A percentile compares a stretch with the other conserved stretches of the same genome.
Evolutionary conservation across 768 basidiomycete species (phyloP).

Genomic region (Astraeus odoratus): DNA sequence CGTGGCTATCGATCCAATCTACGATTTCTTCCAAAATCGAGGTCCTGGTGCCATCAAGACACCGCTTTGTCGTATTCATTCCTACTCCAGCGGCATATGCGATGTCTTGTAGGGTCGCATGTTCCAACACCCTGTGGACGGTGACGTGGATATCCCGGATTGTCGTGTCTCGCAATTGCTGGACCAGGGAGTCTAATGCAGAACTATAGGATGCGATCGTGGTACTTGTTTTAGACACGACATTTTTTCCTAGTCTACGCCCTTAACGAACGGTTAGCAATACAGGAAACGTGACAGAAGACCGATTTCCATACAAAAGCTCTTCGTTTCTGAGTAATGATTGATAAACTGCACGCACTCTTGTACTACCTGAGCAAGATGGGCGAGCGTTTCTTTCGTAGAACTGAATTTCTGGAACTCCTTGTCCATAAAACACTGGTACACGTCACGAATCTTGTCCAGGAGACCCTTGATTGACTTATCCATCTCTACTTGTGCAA

Average conservation of each 20-base stretch:
- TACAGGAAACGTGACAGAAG: neutral
- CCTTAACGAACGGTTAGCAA: neutral
- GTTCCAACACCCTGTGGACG: neutral
- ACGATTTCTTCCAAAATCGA: slow-evolving; percentile 9
- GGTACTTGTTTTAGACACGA: neutral
- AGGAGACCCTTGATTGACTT: neutral
- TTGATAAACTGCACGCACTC: neutral
- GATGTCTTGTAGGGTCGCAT: neutral
- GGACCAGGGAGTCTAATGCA: neutral
- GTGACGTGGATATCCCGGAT: neutral
- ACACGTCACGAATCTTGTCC: neutral
- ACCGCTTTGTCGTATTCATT: slow-evolving; percentile 2
- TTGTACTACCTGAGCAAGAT: neutral
- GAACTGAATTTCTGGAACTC: neutral
- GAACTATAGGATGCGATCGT: neutral
- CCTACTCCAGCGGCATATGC: neutral
- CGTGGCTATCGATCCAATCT: slow-evolving; percentile 5
- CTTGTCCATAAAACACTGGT: neutral
- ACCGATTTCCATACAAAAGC: neutral
- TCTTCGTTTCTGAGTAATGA: neutral
- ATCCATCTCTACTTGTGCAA: neutral
- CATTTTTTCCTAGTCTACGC: neutral
- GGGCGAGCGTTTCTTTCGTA: neutral
- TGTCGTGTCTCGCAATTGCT: neutral
- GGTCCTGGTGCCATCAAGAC: slow-evolving; percentile 11